Evolutionary conservation across 2,329 filamentous ascomycete genomes (phyloP), one percentile per base, ranked within the genome.

Genomic region (Alternaria arbusti): DNA sequence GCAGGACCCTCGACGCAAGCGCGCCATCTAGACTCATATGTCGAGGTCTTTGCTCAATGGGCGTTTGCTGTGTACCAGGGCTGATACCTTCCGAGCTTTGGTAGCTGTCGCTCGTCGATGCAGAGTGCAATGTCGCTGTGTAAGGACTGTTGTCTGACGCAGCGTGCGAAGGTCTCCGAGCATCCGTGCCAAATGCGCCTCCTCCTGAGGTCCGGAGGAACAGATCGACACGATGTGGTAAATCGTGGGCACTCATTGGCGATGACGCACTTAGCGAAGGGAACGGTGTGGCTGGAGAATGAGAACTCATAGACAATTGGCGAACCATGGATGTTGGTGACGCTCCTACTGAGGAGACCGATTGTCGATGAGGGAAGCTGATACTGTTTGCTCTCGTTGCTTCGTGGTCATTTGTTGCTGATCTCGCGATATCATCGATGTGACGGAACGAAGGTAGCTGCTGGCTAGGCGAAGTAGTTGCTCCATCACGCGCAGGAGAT

Each of bases 81-180:
- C 74, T 79, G 15, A 74, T 66, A 23, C 74, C 79, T 67, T 82
- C 70, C 47, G 81, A 70, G 65, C 76, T 73, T 62, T 80, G 64
- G 71, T 81, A 79, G 49, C 68, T 77, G 30, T 78, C 77, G 5
- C 72, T 69, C 13, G 75, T 73, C 4, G 78, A 74, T 8, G 77
- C 72, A 8, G 61, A 79, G 40, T 74, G 71, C 55, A 76, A n/a
- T 13, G 66, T 70, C 9, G 77, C 78, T 11, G 78, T 77, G 30
- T 75, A 79, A 5, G 72, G 72, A 3, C 73, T 74, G 45, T 61
- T 65, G 28, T 79, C 79, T 13, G 79, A 79, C 25, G 74, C 74
- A 57, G 74, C 76, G 57, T 80, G 77, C n/a, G 79, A 80, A 9
- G 76, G 74, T 61, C 77, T 70, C 11, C 76, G 73, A 25, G 71